These are phyloP conservation scores for Sphaerobolus stellatus DNA, from an alignment of 1,284 basidiomycete species.

Conservation along the genomic window DNA sequence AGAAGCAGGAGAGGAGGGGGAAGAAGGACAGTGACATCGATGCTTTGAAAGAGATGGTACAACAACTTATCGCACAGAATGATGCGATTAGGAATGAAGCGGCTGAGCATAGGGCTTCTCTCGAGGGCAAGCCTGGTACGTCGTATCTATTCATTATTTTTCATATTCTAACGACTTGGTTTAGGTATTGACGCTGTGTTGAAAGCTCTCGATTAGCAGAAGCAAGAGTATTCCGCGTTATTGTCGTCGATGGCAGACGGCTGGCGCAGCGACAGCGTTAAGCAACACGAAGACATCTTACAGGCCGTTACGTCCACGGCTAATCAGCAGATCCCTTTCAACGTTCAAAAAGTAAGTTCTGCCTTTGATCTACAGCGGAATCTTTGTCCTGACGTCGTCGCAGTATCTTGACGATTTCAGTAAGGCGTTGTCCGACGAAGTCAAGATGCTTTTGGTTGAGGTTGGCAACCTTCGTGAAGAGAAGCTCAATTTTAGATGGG, in stretches of 20 bases:
- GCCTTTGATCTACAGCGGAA: neutral
- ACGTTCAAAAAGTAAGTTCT: constrained; percentile 64
- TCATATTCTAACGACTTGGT: neutral
- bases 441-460: constrained; percentile 17
- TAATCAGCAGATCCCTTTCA: constrained; percentile 70
- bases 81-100: constrained; percentile 52
- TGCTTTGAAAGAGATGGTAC: constrained; percentile 57
- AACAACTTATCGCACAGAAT: constrained; percentile 53
- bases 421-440: constrained; percentile 20
- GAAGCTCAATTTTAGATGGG: constrained; percentile 16
- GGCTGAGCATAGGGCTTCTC: constrained; percentile 44
- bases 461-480: constrained; percentile 21
- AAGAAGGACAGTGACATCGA: constrained; percentile 54
- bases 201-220: constrained; percentile 51
- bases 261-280: constrained; percentile 60
- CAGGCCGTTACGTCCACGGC: constrained; percentile 63
- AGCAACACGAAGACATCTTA: constrained; percentile 62
- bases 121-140: constrained; percentile 47
- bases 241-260: constrained; percentile 63
- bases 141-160: neutral
- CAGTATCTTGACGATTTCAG: constrained; percentile 41
- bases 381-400: neutral
- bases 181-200: constrained; percentile 53
- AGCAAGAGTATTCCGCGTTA: constrained; percentile 50
- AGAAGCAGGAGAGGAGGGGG: constrained; percentile 53